These are phyloP conservation scores for carrot (Daucus carota) DNA, from an alignment of 129 eudicot species.

Conservation along the genomic window DH1_v3.0 NC_030389.2:1362501-1363000, in stretches of 20 bases:
- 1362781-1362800: no score
- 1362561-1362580: slow-evolving; percentile 36
- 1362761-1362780: slow-evolving; percentile 32
- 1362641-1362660: slow-evolving; percentile 78
- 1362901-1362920: no score
- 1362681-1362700: slow-evolving; percentile 71
- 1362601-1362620: not conserved
- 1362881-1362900: no score
- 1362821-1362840: no score
- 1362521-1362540: slow-evolving; percentile 57
- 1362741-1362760: slow-evolving; percentile 56
- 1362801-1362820: no score
- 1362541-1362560: slow-evolving; percentile 82
- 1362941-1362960: no score
- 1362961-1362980: no score
- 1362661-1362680: slow-evolving; percentile 67
- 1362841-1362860: no score
- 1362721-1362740: slow-evolving; percentile 78
- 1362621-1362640: not conserved
- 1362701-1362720: slow-evolving; percentile 70
- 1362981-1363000: no score
- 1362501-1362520: slow-evolving; percentile 66
- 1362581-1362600: slow-evolving; percentile 6
- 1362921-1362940: no score
- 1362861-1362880: no score